Evolutionary conservation across 2,329 filamentous ascomycete species (phyloP).

Genomic region (Zopfia rhizophila): DNA sequence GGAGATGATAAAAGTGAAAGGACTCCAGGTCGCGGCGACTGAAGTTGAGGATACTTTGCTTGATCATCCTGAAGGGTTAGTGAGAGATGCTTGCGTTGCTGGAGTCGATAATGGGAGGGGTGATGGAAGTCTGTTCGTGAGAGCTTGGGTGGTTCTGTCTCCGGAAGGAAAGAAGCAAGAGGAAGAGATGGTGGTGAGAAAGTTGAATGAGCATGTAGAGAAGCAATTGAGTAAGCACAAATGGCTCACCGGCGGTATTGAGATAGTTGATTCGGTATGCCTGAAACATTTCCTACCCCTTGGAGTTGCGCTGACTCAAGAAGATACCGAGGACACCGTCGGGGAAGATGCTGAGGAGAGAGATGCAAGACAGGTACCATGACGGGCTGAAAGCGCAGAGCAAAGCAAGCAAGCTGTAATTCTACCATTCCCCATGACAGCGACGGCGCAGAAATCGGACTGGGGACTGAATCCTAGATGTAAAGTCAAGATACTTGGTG

Average conservation of each 20-base stretch:
- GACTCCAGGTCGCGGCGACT: slow-evolving; percentile 61
- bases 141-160: slow-evolving; percentile 43
- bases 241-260: slow-evolving; percentile 43
- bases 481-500: too few relatives aligned
- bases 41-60: slow-evolving; percentile 60
- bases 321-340: slow-evolving; percentile 41
- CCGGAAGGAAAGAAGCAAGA: slow-evolving; percentile 24
- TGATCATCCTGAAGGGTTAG: slow-evolving; percentile 47
- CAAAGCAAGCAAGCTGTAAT: slow-evolving; percentile 34
- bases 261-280: slow-evolving; percentile 40
- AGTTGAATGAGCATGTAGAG: slow-evolving; percentile 36
- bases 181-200: slow-evolving; percentile 26
- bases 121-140: slow-evolving; percentile 41
- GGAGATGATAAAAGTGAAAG: slow-evolving; percentile 62
- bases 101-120: slow-evolving; percentile 43
- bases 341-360: slow-evolving; percentile 42
- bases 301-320: slow-evolving; percentile 1
- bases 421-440: too few relatives aligned
- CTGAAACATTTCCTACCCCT: background rate
- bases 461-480: too few relatives aligned
- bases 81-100: slow-evolving; percentile 42
- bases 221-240: slow-evolving; percentile 38
- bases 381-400: slow-evolving; percentile 29
- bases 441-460: too few relatives aligned
- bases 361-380: slow-evolving; percentile 42